Percentiles rank a stretch among this genome's conserved stretches.
These are phyloP conservation scores for Picea abies DNA, from an alignment of 83 land plant genomes.

Conservation along the genomic window DNA sequence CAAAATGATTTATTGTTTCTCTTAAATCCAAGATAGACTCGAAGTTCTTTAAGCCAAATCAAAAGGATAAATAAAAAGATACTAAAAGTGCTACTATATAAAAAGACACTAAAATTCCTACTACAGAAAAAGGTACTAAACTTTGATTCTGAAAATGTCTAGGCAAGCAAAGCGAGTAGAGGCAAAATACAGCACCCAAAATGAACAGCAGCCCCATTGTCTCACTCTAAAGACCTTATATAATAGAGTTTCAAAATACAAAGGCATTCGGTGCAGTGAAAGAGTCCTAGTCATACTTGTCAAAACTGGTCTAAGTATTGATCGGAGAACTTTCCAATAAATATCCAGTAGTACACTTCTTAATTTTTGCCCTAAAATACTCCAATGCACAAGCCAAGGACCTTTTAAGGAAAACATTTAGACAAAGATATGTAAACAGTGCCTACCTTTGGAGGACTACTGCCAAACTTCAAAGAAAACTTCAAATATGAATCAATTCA, in stretches of 20 bases:
- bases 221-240: neutral
- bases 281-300: neutral
- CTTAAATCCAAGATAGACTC: neutral
- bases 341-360: neutral
- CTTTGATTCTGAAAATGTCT: neutral
- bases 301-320: neutral
- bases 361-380: neutral
- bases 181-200: neutral
- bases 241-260: neutral
- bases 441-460: neutral
- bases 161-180: neutral
- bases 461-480: neutral
- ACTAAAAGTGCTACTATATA: neutral
- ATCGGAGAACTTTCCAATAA: neutral
- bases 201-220: neutral
- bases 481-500: neutral
- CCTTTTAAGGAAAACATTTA: neutral
- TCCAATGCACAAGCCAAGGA: neutral
- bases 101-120: too few species aligned
- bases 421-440: neutral
- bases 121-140: too few species aligned
- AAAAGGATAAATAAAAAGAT: neutral
- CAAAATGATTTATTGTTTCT: neutral
- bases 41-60: neutral
- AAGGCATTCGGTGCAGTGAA: neutral